phyloP scores from a whole-genome alignment of 352 stramenopile species.

The Globisporangium nunn region DNA sequence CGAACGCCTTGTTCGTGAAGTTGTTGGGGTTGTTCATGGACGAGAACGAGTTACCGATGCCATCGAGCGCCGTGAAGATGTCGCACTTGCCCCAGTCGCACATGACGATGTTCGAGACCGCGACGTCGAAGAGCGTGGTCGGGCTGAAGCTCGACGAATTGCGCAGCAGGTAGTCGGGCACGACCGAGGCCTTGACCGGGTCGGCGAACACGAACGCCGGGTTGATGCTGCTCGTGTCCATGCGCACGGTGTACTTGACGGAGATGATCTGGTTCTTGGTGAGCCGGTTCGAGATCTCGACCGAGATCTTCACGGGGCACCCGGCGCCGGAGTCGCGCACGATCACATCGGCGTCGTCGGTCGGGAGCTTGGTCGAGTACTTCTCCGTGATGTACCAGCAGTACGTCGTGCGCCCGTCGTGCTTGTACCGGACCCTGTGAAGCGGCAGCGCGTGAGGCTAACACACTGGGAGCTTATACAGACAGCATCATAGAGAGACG shows the following conservation, averaged over 20 bases:
- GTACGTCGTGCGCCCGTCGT: constrained; percentile 75
- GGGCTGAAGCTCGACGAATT: constrained; percentile 22
- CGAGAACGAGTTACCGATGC: constrained; percentile 47
- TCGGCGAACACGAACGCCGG: constrained; percentile 50
- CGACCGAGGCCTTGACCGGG: constrained; percentile 28
- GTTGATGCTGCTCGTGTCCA: constrained; percentile 36
- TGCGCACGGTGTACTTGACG: constrained; percentile 54
- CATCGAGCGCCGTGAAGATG: constrained; percentile 38
- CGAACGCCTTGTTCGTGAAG: constrained; percentile 41
- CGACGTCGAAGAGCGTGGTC: constrained; percentile 40
- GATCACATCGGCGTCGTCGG: constrained; percentile 34
- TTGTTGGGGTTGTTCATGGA: constrained; percentile 69
- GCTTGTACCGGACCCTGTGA: constrained; percentile 48
- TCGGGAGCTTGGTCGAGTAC: constrained; percentile 42
- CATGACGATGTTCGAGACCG: constrained; percentile 66
- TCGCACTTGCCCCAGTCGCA: constrained; percentile 74
- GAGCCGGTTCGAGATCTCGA: constrained; percentile 47
- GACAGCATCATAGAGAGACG: too few species aligned
- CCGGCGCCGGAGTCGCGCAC: constrained; percentile 23
- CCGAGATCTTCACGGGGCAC: constrained; percentile 61
- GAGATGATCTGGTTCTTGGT: constrained; percentile 40
- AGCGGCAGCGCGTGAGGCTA: background rate
- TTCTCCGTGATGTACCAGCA: constrained; percentile 70
- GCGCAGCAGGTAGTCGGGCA: constrained; percentile 34
- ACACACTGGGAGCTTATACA: too few species aligned